Percentiles rank a stretch among this genome's conserved stretches.
Evolutionary conservation across 257 asterid species (phyloP).

Genomic region (Haberlea rhodopensis): DNA sequence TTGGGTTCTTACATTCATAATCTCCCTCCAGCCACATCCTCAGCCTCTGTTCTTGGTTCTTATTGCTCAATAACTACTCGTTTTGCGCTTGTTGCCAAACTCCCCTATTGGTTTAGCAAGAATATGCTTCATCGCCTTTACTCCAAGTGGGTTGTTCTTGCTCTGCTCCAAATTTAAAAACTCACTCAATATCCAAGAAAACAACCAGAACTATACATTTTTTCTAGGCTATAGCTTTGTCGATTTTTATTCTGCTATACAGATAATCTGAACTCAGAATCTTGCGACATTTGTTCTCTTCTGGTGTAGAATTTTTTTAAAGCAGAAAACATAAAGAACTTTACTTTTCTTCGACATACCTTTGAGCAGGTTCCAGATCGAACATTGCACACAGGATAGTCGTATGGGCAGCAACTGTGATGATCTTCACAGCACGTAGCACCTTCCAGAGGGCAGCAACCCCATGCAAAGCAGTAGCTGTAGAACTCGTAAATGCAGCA

Average conservation of each 20-base stretch:
- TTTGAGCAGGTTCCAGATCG: conserved; percentile 66
- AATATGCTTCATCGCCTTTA: conserved; percentile 42
- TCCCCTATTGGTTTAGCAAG: conserved; percentile 37
- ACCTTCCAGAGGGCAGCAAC: conserved; percentile 78
- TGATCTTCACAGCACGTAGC: conserved; percentile 83
- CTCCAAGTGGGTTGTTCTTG: conserved; percentile 47
- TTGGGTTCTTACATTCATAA: too few relatives aligned
- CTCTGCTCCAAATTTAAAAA: conserved; percentile 30
- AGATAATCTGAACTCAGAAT: background rate
- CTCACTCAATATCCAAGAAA: background rate
- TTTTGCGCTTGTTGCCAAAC: conserved; percentile 16
- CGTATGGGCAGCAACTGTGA: conserved; percentile 80
- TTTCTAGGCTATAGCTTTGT: background rate
- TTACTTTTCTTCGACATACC: background rate
- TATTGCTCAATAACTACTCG: conserved; percentile 32
- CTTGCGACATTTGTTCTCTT: background rate
- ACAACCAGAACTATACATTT: background rate
- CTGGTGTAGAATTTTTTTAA: background rate
- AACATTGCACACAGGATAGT: conserved; percentile 69
- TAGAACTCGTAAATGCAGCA: conserved; percentile 55
- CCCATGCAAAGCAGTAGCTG: conserved; percentile 61
- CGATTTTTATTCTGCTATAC: conserved; percentile 24
- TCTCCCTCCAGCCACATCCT: too few relatives aligned
- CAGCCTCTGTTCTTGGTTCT: too few relatives aligned
- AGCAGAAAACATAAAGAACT: conserved; percentile 67